These are phyloP conservation scores for Chenopodium quinoa DNA, from an alignment of 148 eudicot species.

Conservation along the genomic window DNA sequence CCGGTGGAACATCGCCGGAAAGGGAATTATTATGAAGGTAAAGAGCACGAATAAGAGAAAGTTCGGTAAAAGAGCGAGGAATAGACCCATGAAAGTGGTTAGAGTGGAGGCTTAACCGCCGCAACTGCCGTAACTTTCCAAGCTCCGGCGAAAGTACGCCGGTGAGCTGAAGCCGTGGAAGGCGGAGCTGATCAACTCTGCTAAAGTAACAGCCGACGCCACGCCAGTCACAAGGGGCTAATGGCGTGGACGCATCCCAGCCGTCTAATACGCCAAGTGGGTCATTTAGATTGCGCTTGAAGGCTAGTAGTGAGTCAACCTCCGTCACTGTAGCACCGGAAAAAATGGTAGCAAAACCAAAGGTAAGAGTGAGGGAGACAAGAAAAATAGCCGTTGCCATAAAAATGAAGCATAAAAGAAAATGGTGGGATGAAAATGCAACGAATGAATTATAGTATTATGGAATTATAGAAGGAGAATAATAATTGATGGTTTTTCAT, in stretches of 20 bases:
- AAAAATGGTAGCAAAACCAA: not conserved
- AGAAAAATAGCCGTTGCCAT: constrained; percentile 33
- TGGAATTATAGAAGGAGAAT: not conserved
- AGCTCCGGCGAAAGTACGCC: constrained; percentile 37
- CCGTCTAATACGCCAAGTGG: constrained; percentile 50
- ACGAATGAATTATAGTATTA: not conserved
- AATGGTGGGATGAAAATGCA: not conserved
- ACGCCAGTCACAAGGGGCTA: constrained; percentile 77
- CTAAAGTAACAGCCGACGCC: constrained; percentile 41
- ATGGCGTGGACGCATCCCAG: constrained; percentile 50
- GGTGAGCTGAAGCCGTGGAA: constrained; percentile 47
- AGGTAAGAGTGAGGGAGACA: not conserved
- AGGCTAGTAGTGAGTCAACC: constrained; percentile 33
- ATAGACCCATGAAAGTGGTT: constrained; percentile 39
- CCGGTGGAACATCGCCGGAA: constrained; percentile 46
- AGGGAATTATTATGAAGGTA: constrained; percentile 54
- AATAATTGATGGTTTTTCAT: not conserved
- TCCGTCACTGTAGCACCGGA: constrained; percentile 26
- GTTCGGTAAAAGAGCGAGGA: constrained; percentile 28
- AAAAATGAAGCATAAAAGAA: not conserved
- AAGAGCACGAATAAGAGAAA: constrained; percentile 42
- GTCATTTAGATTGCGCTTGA: constrained; percentile 39
- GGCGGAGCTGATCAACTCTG: constrained; percentile 41
- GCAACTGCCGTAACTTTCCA: constrained; percentile 41
- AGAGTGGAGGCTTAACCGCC: constrained; percentile 50